Base-by-base conservation (phyloP, 2,329 filamentous ascomycete species). In the Pseudocercospora eumusae region DNA sequence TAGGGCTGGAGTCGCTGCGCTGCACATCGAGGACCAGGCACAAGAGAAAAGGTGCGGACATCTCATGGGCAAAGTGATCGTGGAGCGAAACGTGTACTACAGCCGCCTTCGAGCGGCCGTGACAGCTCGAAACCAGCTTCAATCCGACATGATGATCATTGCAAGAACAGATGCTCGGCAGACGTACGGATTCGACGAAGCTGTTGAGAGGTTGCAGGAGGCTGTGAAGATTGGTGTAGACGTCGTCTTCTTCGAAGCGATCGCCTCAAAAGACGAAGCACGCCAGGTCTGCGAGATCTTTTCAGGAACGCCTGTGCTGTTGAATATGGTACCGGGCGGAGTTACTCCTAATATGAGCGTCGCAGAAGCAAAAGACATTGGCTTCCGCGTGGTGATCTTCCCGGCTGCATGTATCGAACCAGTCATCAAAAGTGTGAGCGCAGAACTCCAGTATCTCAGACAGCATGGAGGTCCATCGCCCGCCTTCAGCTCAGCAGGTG, bases 11-110 rank as follows among this genome's bases (percentile, higher is more conserved):
- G 23, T 88, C 75, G 49, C 23, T 18, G 49, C 49, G 10, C n/a
- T 59, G 9, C 84, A 87, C 68, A 79, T 87, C 60, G 85, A 87
- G 72, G 84, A 87, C 73, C 85, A 88, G 75, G 79, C 87, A 23
- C 76, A 81, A 40, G 83, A 79, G 36, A 88, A 89, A 75, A 83
- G 86, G 10, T 88, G 86, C 70, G 86, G 86, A 0, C 86, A 88
- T 69, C 77, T 88, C 0, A 72, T 75, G 0, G 83, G 84, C 59
- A 88, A 89, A 73, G 79, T 83, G 60, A 75, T 88, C 18, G 86
- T 88, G 7, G 69, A 76, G 1, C 63, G 70, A 0, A 78, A 81
- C 1, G 79, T 79, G 25, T 88, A 79, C 65, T 69, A 79, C 4
- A 70, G 76, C 18, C 78, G 85, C 0, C 85, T 88, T 70, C 76